Percentiles rank a stretch among this genome's conserved stretches.
phyloP scores from a whole-genome alignment of 306 rosid species.

The Luffa aegyptiaca region DNA sequence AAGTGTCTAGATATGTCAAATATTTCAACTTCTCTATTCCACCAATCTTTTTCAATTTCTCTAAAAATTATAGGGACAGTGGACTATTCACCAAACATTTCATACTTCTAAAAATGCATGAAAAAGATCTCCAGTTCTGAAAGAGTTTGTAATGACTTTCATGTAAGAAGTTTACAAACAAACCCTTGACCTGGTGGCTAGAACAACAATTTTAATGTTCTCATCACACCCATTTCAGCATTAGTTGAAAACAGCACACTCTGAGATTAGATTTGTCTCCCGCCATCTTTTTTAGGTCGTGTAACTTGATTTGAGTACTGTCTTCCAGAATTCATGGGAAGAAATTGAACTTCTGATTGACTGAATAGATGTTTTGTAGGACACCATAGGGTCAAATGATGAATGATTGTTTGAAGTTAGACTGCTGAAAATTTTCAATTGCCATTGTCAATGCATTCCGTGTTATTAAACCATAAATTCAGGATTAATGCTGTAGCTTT shows the following conservation, averaged over 20 bases:
- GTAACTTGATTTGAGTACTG: neutral
- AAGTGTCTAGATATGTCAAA: neutral
- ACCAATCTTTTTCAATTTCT: neutral
- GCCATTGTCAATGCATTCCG: neutral
- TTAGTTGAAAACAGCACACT: neutral
- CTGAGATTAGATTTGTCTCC: neutral
- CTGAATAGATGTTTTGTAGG: neutral
- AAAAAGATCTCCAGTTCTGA: neutral
- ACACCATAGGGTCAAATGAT: neutral
- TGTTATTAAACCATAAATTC: neutral
- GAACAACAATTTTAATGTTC: neutral
- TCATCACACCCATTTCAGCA: neutral
- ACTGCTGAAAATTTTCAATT: neutral
- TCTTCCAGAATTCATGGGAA: neutral
- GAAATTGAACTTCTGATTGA: neutral
- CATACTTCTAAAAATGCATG: neutral
- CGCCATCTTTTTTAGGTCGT: neutral
- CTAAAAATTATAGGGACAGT: neutral
- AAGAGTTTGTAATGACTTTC: neutral
- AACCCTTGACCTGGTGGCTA: neutral
- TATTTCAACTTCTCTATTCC: neutral
- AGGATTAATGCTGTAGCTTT: neutral
- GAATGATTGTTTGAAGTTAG: neutral
- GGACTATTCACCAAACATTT: neutral
- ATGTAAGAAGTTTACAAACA: neutral